phyloP scores from a whole-genome alignment of 2,329 filamentous ascomycete species.

The Bipolaris bicolor region DNA sequence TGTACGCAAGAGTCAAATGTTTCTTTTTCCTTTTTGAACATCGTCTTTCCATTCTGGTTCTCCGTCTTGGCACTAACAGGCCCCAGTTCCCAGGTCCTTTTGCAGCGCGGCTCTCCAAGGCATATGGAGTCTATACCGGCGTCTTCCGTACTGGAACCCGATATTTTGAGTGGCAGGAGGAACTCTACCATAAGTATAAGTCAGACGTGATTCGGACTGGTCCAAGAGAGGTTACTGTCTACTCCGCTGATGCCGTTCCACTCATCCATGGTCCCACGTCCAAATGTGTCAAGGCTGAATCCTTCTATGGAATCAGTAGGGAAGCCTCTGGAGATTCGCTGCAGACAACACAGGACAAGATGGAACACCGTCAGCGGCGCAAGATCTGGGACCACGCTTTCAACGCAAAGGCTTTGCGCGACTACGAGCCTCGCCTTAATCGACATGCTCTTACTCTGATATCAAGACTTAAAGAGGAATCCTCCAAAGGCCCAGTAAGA shows the following conservation, averaged over 20 bases:
- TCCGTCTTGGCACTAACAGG: background rate
- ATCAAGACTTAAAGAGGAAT: slow-evolving; percentile 29
- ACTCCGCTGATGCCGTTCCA: slow-evolving; percentile 35
- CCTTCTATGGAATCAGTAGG: slow-evolving; percentile 32
- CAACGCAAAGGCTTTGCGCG: slow-evolving; percentile 42
- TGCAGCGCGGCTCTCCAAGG: slow-evolving; percentile 46
- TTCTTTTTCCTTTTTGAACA: background rate
- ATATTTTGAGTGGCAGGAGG: slow-evolving; percentile 33
- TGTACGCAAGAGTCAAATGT: background rate
- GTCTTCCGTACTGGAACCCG: slow-evolving; percentile 28
- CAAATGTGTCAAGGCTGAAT: slow-evolving; percentile 35
- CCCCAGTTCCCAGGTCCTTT: slow-evolving; percentile 48
- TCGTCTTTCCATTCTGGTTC: no score
- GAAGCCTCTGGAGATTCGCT: slow-evolving; percentile 31
- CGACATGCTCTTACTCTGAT: slow-evolving; percentile 37
- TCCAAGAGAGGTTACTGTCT: slow-evolving; percentile 43
- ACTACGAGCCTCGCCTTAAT: slow-evolving; percentile 45
- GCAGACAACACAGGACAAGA: slow-evolving; percentile 38
- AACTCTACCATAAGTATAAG: slow-evolving; percentile 37
- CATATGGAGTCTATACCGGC: slow-evolving; percentile 43
- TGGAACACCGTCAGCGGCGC: slow-evolving; percentile 38
- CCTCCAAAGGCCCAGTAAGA: slow-evolving; percentile 25
- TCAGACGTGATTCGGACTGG: slow-evolving; percentile 44
- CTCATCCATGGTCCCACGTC: slow-evolving; percentile 38
- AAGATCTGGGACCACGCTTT: slow-evolving; percentile 45